Evolutionary conservation across 2,329 filamentous ascomycete genomes (phyloP), one percentile per base, ranked within the genome.

Genomic region (Colletotrichum lindemuthianum): DNA sequence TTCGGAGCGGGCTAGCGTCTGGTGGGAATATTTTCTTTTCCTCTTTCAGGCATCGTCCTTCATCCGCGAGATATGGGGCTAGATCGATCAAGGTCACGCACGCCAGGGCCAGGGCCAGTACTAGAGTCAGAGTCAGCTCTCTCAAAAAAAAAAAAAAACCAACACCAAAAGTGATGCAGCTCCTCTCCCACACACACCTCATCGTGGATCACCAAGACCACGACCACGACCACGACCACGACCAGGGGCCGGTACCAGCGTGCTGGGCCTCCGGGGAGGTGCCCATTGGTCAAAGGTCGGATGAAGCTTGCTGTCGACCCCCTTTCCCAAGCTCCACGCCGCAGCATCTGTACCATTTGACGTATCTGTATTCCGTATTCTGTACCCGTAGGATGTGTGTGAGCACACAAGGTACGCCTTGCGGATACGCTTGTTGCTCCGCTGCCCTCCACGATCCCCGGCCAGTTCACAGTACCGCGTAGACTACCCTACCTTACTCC

Each of bases 191-290:
- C 24, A 24, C 24, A 24, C 24, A 24, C 24, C 24, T 24, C 24
- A 24, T 24, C 24, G 24, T 24, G 24, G 24, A 24, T 24, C 24
- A 24, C 24, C 24, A 24, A 24, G 3, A 4, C 24, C 24, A 24
- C 24, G 24, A 24, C 24, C 24, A 24, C 24, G 24, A 24, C 24
- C 24, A 24, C 24, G 24, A 24, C 24, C 24, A 24, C 24, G 24
- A 24, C 24, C 24, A 24, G 24, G 24, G 45, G 45, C 24, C 45
- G 16, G 36, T 48, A 60, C 61, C 61, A 43, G 48, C 37, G 59
- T 56, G 24, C 34, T 65, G 61, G 61, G 61, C 52, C 61, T 11
- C 61, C 61, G 61, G 61, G 61, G 58, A 61, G 15, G 52, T 56
- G 57, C 58, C 61, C 47, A 61, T 65, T 56, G 58, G 58, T 40